A percentile compares a stretch with the other conserved stretches of the same genome.
Evolutionary conservation across 768 basidiomycete genomes (phyloP).

Genomic region (Grammothele lineata): DNA sequence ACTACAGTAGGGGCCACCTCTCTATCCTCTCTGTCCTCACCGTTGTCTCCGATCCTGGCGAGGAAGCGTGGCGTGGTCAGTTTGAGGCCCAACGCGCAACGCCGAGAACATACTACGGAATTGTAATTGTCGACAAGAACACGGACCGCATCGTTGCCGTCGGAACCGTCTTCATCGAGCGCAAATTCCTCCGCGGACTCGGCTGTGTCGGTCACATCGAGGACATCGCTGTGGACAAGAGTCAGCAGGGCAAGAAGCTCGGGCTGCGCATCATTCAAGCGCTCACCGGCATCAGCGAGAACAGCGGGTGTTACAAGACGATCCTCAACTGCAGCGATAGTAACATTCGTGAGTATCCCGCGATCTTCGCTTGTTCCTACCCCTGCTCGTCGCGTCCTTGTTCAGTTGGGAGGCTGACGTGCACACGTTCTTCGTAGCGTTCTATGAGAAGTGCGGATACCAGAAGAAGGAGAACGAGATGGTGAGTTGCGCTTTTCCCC

Average conservation of each 20-base stretch:
- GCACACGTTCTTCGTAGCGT: conserved; percentile 48
- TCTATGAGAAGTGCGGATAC: conserved; percentile 96
- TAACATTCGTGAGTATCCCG: conserved; percentile 76
- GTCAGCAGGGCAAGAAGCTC: conserved; percentile 87
- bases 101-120: conserved; percentile 69
- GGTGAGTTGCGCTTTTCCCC: conserved; percentile 41
- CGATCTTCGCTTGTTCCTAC: not conserved
- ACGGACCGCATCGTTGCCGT: conserved; percentile 80
- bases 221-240: conserved; percentile 91
- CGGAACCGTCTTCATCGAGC: conserved; percentile 85
- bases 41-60: conserved; percentile 61
- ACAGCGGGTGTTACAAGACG: conserved; percentile 87
- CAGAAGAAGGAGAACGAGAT: conserved; percentile 91
- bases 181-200: conserved; percentile 88
- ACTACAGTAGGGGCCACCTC: conserved; percentile 81
- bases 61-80: conserved; percentile 63
- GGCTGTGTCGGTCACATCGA: conserved; percentile 94
- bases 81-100: conserved; percentile 55
- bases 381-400: not conserved
- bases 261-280: conserved; percentile 86
- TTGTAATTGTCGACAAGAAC: conserved; percentile 76
- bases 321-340: conserved; percentile 91
- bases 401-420: not conserved
- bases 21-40: conserved; percentile 75
- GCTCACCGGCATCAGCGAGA: conserved; percentile 80